Conservation (phyloP, 768 basidiomycete genomes). For the Lactarius akahatsu region DNA sequence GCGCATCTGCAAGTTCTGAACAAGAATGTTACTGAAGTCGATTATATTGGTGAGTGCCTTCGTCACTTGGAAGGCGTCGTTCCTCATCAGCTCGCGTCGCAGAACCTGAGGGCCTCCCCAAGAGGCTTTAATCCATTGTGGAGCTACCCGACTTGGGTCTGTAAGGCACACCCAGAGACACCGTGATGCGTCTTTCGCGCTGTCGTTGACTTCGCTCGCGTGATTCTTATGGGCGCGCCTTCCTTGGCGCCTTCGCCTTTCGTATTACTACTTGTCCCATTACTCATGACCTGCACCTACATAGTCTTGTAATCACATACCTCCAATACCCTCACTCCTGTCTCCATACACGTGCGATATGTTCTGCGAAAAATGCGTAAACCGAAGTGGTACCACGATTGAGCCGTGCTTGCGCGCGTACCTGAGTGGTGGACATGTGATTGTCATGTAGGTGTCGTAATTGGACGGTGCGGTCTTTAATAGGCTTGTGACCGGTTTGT, state of each 20-base stretch:
- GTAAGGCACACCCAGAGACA: not conserved
- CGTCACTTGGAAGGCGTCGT: not conserved
- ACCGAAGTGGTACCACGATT: not conserved
- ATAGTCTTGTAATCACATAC: slow-evolving; percentile 13
- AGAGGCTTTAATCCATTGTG: slow-evolving; percentile 5
- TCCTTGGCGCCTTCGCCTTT: not conserved
- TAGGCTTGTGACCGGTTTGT: too few species aligned
- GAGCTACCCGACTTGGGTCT: not conserved
- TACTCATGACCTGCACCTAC: slow-evolving; percentile 1
- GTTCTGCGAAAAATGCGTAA: not conserved
- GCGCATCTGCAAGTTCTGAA: slow-evolving; percentile 6
- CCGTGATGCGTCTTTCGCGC: not conserved
- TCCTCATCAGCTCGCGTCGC: not conserved
- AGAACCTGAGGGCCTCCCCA: slow-evolving; percentile 24
- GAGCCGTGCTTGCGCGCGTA: too few species aligned
- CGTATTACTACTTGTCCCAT: not conserved
- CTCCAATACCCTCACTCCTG: not conserved
- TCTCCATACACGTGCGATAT: not conserved
- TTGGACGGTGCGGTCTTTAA: too few species aligned
- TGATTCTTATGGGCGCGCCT: not conserved
- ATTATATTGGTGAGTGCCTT: slow-evolving; percentile 22
- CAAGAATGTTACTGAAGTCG: slow-evolving; percentile 16
- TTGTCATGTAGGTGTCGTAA: too few species aligned
- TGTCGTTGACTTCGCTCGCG: not conserved
- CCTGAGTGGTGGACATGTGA: too few species aligned